Evolutionary conservation across 441 rosid genomes (phyloP).

Genomic region (Heliophila coronopifolia): DNA sequence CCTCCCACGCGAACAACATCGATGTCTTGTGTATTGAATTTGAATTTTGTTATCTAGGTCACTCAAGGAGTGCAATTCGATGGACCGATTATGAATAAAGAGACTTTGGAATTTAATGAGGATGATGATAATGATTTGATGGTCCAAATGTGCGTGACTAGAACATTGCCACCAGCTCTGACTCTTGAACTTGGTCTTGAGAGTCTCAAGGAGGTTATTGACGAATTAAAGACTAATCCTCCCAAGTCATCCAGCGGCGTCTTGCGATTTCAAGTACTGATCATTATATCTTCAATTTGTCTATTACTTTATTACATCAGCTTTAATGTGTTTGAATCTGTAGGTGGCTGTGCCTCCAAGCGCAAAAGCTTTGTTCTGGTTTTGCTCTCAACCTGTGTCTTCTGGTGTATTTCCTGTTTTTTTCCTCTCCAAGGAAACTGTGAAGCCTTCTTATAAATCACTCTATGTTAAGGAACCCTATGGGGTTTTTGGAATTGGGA

Average conservation of each 20-base stretch:
- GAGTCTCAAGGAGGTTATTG: slow-evolving; percentile 50
- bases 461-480: slow-evolving; percentile 47
- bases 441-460: slow-evolving; percentile 42
- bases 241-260: slow-evolving; percentile 51
- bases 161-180: slow-evolving; percentile 71
- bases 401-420: slow-evolving; percentile 61
- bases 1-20: background rate
- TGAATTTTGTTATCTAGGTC: slow-evolving; percentile 27
- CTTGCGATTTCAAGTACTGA: slow-evolving; percentile 60
- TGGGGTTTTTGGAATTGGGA: slow-evolving; percentile 78
- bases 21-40: background rate
- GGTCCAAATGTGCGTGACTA: slow-evolving; percentile 60
- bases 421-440: slow-evolving; percentile 63
- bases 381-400: slow-evolving; percentile 59
- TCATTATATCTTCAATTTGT: background rate
- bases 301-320: background rate
- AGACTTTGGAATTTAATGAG: slow-evolving; percentile 31
- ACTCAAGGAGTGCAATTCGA: slow-evolving; percentile 50
- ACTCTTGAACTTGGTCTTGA: slow-evolving; percentile 60
- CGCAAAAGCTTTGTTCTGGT: slow-evolving; percentile 79
- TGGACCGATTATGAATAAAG: slow-evolving; percentile 42
- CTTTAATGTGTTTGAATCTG: slow-evolving; percentile 9
- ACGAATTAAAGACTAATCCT: slow-evolving; percentile 56
- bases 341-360: slow-evolving; percentile 87
- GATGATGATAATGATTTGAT: slow-evolving; percentile 43